Conservation (phyloP, 768 basidiomycete genomes). For the Mycena venus region DNA sequence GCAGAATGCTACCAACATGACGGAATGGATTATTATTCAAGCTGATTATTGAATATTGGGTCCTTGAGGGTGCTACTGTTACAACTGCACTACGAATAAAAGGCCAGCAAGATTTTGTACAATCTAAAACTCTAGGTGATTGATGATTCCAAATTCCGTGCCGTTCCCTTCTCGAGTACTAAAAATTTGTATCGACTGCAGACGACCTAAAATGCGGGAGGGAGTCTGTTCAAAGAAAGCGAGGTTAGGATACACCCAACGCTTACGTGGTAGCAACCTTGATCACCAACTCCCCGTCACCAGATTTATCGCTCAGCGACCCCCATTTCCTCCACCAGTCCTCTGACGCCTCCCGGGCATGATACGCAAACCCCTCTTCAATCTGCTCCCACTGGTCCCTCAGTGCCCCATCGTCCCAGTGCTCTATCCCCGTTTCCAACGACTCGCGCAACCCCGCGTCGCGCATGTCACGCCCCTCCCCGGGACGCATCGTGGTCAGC, state of each 20-base stretch:
- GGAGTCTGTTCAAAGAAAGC: background rate
- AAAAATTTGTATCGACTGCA: background rate
- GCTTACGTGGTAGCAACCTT: background rate
- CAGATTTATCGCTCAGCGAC: slow-evolving; percentile 38
- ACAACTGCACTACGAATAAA: no score
- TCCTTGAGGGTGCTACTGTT: no score
- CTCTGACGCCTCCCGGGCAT: slow-evolving; percentile 65
- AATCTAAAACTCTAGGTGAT: background rate
- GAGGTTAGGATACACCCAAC: background rate
- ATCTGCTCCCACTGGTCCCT: slow-evolving; percentile 63
- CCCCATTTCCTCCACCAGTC: slow-evolving; percentile 76
- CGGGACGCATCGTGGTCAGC: slow-evolving; percentile 57
- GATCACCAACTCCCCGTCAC: background rate
- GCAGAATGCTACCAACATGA: no score
- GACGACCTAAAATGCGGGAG: background rate
- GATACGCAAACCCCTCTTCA: slow-evolving; percentile 62
- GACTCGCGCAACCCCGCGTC: slow-evolving; percentile 52
- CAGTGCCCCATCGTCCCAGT: slow-evolving; percentile 57
- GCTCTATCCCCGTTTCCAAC: slow-evolving; percentile 32
- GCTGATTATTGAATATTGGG: no score
- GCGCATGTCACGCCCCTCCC: slow-evolving; percentile 56
- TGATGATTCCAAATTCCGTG: background rate
- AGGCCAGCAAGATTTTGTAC: background rate
- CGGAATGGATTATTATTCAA: no score
- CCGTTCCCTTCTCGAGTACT: background rate